Percentiles rank a stretch among this genome's conserved stretches.
Evolutionary conservation across 257 asterid species (phyloP).

Genomic region (Solanum piurae): DNA sequence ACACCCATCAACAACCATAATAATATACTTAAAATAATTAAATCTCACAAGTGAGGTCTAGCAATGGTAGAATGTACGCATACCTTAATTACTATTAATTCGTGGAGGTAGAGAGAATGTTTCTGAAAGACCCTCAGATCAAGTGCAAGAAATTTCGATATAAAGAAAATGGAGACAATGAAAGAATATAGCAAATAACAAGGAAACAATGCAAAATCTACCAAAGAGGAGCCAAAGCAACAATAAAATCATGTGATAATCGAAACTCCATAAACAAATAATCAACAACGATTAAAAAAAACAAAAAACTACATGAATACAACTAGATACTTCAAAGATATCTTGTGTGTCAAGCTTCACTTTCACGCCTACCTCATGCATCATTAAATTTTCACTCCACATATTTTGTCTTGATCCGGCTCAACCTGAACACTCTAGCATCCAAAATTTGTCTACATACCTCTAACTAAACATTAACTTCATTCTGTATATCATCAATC

Average conservation of each 20-base stretch:
- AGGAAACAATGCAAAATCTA: neutral
- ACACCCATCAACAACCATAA: neutral
- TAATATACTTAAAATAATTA: too few relatives aligned
- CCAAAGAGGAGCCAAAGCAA: neutral
- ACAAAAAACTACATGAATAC: too few relatives aligned
- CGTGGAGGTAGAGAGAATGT: neutral
- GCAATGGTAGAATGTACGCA: too few relatives aligned
- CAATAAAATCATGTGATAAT: neutral
- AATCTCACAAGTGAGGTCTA: too few relatives aligned
- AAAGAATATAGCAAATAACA: neutral
- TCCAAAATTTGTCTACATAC: neutral
- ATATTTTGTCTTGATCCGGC: too few relatives aligned
- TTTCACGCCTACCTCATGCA: neutral
- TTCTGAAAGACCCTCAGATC: neutral
- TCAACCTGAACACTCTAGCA: neutral
- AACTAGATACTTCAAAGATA: neutral
- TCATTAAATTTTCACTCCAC: neutral
- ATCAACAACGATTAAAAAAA: too few relatives aligned
- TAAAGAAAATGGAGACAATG: neutral
- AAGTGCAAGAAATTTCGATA: neutral
- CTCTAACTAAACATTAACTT: neutral
- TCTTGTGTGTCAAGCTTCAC: neutral
- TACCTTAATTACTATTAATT: too few relatives aligned
- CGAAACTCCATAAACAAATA: too few relatives aligned
- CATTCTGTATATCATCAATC: neutral